A percentile compares a stretch with the other conserved stretches of the same genome.
These are phyloP conservation scores for Boletus edulis DNA, from an alignment of 768 basidiomycete genomes.

Conservation along the genomic window DNA sequence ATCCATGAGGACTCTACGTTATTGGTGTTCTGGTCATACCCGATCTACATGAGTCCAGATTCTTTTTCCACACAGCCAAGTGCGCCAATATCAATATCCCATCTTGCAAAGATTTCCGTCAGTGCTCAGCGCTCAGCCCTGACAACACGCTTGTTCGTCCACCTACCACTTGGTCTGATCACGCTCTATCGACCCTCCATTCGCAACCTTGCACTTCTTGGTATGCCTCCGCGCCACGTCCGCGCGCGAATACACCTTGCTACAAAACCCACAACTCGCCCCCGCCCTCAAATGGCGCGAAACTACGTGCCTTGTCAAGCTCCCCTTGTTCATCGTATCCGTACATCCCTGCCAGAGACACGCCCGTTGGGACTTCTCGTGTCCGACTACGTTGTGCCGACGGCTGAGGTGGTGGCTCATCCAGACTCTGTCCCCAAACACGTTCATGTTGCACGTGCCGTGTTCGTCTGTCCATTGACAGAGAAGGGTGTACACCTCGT, in stretches of 20 bases:
- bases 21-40: too few species aligned
- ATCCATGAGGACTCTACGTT: too few species aligned
- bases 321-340: slow-evolving; percentile 28
- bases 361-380: slow-evolving; percentile 11
- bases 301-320: slow-evolving; percentile 22
- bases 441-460: slow-evolving; percentile 20
- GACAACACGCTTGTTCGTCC: not conserved
- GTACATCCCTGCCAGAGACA: slow-evolving; percentile 25
- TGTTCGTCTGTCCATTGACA: slow-evolving; percentile 25
- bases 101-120: not conserved
- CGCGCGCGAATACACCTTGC: slow-evolving; percentile 24
- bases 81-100: not conserved
- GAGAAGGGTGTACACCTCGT: slow-evolving; percentile 1
- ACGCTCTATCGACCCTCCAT: not conserved
- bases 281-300: slow-evolving; percentile 22
- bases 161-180: slow-evolving; percentile 3
- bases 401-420: slow-evolving; percentile 24
- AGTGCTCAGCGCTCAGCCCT: not conserved
- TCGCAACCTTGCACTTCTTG: slow-evolving; percentile 27
- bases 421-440: slow-evolving; percentile 18
- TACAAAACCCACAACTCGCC: slow-evolving; percentile 21
- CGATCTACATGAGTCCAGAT: too few species aligned
- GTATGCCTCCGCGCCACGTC: slow-evolving; percentile 27
- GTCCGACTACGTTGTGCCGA: slow-evolving; percentile 17
- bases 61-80: too few species aligned